phyloP scores from a whole-genome alignment of 1,139 yeast genomes.

The Suhomyces taliae region DNA sequence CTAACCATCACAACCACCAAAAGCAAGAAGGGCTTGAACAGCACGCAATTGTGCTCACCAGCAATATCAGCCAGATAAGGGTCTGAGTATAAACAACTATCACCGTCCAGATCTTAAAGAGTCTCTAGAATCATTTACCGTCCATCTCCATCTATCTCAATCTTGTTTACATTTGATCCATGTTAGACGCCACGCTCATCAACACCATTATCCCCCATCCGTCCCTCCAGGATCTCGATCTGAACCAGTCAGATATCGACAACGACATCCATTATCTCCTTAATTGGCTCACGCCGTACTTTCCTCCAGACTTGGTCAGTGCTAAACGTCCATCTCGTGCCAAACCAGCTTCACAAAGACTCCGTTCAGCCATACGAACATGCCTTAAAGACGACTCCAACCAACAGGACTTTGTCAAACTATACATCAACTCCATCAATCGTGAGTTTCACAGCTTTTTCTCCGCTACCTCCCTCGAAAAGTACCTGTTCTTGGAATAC shows the following conservation, averaged over 20 bases:
- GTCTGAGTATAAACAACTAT: too few species aligned
- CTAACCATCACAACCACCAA: too few species aligned
- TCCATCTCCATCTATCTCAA: neutral
- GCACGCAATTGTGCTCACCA: too few species aligned
- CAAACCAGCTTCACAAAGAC: conserved; percentile 28
- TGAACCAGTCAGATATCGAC: conserved; percentile 33
- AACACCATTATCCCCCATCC: conserved; percentile 20
- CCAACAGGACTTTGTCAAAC: conserved; percentile 35
- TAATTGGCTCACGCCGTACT: conserved; percentile 39
- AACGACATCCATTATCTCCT: conserved; percentile 42
- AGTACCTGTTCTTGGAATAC: conserved; percentile 13
- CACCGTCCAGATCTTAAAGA: too few species aligned
- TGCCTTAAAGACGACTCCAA: conserved; percentile 37
- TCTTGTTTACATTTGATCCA: neutral
- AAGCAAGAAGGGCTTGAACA: too few species aligned
- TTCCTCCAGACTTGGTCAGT: conserved; percentile 17
- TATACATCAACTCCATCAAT: conserved; percentile 37
- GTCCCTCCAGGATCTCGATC: conserved; percentile 24
- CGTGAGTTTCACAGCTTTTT: conserved; percentile 12
- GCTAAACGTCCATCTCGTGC: neutral
- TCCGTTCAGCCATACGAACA: conserved; percentile 38
- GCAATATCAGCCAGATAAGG: too few species aligned
- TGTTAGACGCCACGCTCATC: conserved; percentile 3
- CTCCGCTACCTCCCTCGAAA: conserved; percentile 3
- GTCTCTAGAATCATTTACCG: neutral